Base-by-base conservation (phyloP, 345 rosid genomes). In the Physaria fendleri region DNA sequence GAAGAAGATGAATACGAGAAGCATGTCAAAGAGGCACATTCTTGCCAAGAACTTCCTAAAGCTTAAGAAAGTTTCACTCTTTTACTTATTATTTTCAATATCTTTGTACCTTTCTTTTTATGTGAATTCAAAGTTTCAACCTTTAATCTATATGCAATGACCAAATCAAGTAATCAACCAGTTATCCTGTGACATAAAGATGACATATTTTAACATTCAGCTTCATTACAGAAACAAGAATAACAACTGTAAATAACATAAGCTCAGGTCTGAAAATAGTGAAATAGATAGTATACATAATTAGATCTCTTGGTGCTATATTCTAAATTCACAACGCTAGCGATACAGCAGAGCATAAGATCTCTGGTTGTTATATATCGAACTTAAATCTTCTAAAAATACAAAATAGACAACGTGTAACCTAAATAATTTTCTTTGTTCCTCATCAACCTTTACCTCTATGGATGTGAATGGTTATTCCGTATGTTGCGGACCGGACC, bases 1-100 rank as follows among this genome's bases (percentile, higher is more conserved):
- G 98, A 92, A 71, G 74, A 70, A 20, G 69, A 71, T 59, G 76
- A 71, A 52, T 93, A 93, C 58, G 92, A 93, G 65, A 85, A 87
- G 59, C 80, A 81, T 72, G 87, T 89, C 30, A 93, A 81, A 73
- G 97, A 89, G 74, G 92, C 80, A 14, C 95, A 82, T 62, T 88
- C 95, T 17, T 84, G 95, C 64, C 87, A 93, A 46, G 95, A 92
- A 37, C 78, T 48, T 54, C 79, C 80, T 5, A 67, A 82, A 53
- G 78, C 71, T 64, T 88, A 65, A 66, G 22, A 22, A 22, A 12
- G n/a, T 49, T 10, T 18, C 27, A 37, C 35, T 29, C 37, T 44
- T 38, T 47, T 69, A 43, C 45, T 29, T 45, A 12, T 3, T 53
- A 61, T 44, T 61, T 5, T n/a, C 13, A 17, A 2, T 38, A 23